Evolutionary conservation across 768 basidiomycete species (phyloP), one percentile per base, ranked within the genome.

Genomic region (Melanogaster broomeanus): DNA sequence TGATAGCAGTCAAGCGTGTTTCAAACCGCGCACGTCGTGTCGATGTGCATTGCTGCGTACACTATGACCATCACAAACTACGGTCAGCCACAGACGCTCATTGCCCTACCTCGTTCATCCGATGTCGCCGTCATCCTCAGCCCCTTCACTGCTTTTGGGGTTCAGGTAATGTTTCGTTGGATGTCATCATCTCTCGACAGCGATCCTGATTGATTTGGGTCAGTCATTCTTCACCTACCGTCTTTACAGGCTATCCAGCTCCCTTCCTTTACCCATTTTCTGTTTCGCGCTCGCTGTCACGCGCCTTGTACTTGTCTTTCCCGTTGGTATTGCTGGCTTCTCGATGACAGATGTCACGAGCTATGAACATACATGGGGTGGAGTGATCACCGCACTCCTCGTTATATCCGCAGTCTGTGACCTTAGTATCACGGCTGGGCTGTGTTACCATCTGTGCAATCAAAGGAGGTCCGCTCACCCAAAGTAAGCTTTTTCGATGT

Each of bases 201-300:
- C 25, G 8, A 4, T 27, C 6, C 33, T 34, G 33, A 34, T 34
- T 11, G 33, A 16, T 3, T 34, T n/a, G n/a, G 11, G 6, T 34
- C 33, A 47, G 45, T 47, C 19, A 11, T 38, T n/a, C 45, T 48
- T 48, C 19, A 25, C 13, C 5, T 42, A 40, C 24, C 47, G 47
- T 15, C 7, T 48, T 21, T 48, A 40, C 37, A 48, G 44, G 39
- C 30, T 48, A 19, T 48, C 47, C 37, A 48, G 44, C 28, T 21
- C 27, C 19, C 6, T 42, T 13, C 15, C 9, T 30, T 10, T 48
- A 6, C 47, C 47, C 12, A 22, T 48, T 19, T 3, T 45, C 24
- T 42, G 37, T 27, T 13, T 48, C 15, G 30, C 12, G 19, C 47
- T 48, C 7, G 38, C 37, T 28, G 7, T 43, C 8, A 25, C 39